These are phyloP conservation scores for Pseudocercospora macadamiae DNA, from an alignment of 2,329 filamentous ascomycete genomes.

Conservation along the genomic window DNA sequence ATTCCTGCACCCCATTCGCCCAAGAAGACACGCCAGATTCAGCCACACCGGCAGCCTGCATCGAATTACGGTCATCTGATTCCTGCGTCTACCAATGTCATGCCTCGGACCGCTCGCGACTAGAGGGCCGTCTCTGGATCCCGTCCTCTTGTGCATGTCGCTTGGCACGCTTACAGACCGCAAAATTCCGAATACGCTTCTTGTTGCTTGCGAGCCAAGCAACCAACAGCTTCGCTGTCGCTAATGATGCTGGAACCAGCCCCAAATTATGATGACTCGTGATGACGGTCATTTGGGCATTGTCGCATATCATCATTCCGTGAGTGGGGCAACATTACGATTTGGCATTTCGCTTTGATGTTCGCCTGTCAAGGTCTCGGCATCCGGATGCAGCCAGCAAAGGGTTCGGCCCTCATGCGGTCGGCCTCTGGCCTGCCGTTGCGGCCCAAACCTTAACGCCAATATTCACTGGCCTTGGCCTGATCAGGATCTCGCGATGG, in stretches of 20 bases:
- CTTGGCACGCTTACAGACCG: conserved; percentile 25
- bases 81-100: conserved; percentile 32
- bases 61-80: conserved; percentile 27
- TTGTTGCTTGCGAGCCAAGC: conserved; percentile 8
- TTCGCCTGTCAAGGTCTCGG: conserved; percentile 12
- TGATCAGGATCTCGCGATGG: conserved; percentile 16
- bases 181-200: conserved; percentile 12
- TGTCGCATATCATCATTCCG: background rate
- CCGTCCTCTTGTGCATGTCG: conserved; percentile 16
- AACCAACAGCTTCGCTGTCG: background rate
- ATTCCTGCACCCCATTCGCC: conserved; percentile 25
- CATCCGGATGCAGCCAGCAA: conserved; percentile 18
- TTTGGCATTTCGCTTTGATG: background rate
- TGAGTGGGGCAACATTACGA: background rate
- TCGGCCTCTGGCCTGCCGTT: conserved; percentile 4
- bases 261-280: background rate
- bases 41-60: conserved; percentile 29
- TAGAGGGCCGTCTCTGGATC: conserved; percentile 21
- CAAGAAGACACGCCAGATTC: conserved; percentile 12
- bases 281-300: conserved; percentile 1
- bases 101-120: conserved; percentile 16
- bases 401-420: conserved; percentile 26
- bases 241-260: background rate
- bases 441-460: conserved; percentile 31
- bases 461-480: conserved; percentile 10